Conservation (phyloP, 305 asterid genomes). For the Rubia peregrina region DNA sequence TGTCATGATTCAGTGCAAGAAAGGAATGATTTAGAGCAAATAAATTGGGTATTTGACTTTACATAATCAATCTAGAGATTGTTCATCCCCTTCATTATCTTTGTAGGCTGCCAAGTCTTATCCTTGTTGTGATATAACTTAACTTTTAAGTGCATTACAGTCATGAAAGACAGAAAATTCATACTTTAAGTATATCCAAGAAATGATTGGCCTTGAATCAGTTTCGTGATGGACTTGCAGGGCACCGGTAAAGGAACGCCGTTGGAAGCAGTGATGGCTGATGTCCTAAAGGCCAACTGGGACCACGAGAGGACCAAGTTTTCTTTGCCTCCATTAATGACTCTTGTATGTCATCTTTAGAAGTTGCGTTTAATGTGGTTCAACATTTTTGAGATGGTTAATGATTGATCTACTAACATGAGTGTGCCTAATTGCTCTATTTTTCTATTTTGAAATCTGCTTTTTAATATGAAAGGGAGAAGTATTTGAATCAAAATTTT, state of each 20-base stretch:
- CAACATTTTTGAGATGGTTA: background rate
- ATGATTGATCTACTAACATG: background rate
- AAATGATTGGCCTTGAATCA: background rate
- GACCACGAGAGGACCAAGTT: constrained; percentile 83
- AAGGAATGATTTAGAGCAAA: background rate
- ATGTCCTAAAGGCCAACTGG: constrained; percentile 77
- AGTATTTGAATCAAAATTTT: background rate
- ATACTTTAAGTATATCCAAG: background rate
- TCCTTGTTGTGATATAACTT: background rate
- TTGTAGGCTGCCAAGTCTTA: background rate
- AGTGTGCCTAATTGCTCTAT: background rate
- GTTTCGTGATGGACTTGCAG: constrained; percentile 34
- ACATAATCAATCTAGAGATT: background rate
- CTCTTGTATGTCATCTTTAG: constrained; percentile 55
- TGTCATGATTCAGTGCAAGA: background rate
- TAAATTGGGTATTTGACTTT: background rate
- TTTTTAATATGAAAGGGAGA: background rate
- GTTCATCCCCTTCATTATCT: background rate
- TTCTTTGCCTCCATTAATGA: constrained; percentile 85
- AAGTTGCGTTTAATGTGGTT: background rate
- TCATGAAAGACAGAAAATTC: background rate
- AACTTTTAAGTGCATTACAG: background rate
- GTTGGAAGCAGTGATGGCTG: constrained; percentile 54
- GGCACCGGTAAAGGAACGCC: constrained; percentile 43
- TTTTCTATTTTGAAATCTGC: constrained; percentile 6